phyloP scores from a whole-genome alignment of 345 rosid genomes.

The Orychophragmus violaceus region DNA sequence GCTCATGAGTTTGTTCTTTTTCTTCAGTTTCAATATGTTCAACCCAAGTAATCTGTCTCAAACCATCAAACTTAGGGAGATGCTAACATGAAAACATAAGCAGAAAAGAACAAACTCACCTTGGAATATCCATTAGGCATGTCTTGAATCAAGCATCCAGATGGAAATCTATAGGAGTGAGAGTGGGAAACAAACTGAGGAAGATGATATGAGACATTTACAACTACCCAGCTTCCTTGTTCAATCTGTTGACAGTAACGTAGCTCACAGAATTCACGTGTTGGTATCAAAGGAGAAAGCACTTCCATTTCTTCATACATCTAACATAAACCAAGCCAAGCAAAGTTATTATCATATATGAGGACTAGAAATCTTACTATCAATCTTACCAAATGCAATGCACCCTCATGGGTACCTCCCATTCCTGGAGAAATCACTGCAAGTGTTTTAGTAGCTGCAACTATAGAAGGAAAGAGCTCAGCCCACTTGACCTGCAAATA shows the following conservation, averaged over 20 bases:
- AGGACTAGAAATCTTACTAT: background rate
- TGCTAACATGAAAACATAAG: background rate
- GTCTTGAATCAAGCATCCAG: conserved; percentile 96
- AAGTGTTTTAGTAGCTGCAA: conserved; percentile 63
- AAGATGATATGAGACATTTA: conserved; percentile 76
- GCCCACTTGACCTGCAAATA: conserved; percentile 63
- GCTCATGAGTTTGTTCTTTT: conserved; percentile 41
- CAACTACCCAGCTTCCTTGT: conserved; percentile 87
- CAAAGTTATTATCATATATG: background rate
- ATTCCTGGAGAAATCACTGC: conserved; percentile 67
- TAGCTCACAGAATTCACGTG: conserved; percentile 74
- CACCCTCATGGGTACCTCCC: conserved; percentile 57
- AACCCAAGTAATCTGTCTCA: conserved; percentile 77
- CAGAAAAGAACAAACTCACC: conserved; percentile 34
- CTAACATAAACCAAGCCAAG: conserved; percentile 14
- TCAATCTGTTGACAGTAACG: conserved; percentile 90
- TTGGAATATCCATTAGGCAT: conserved; percentile 93
- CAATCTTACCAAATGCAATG: conserved; percentile 68
- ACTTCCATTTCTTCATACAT: conserved; percentile 91
- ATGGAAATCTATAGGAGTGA: conserved; percentile 63
- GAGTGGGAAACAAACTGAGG: conserved; percentile 62
- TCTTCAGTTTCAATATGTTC: conserved; percentile 93
- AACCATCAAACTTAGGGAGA: background rate
- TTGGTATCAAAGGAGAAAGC: conserved; percentile 70
- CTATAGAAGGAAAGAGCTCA: conserved; percentile 76